Conservation (phyloP, 73 alveolate species). For the Paraurostyla sp. region DNA sequence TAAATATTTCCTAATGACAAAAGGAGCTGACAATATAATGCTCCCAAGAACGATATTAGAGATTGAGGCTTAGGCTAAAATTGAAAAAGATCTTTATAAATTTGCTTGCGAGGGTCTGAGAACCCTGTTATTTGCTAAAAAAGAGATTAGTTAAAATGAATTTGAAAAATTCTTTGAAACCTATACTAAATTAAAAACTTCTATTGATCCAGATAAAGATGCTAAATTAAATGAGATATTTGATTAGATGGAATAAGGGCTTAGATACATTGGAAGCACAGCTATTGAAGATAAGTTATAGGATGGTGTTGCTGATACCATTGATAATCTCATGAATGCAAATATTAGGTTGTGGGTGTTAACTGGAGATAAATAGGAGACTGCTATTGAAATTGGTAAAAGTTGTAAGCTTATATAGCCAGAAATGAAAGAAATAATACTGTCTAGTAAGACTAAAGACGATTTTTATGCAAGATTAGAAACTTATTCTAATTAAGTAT, state of each 20-base stretch:
- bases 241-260: not conserved
- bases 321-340: conserved; percentile 76
- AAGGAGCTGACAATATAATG: conserved; percentile 4
- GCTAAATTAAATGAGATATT: not conserved
- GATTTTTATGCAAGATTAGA: not conserved
- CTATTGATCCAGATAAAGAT: not conserved
- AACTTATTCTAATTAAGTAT: not conserved
- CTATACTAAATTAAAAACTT: not conserved
- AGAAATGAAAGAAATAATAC: not conserved
- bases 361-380: conserved; percentile 88
- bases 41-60: not conserved
- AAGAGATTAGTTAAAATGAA: not conserved
- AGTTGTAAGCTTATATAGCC: conserved; percentile 53
- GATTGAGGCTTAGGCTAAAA: not conserved
- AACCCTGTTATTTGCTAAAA: not conserved
- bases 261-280: conserved; percentile 86
- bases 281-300: conserved; percentile 92
- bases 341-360: conserved; percentile 88
- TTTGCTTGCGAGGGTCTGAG: not conserved
- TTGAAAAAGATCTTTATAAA: not conserved
- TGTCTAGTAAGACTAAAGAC: not conserved
- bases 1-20: not conserved
- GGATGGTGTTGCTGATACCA: conserved; percentile 83
- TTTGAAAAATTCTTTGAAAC: not conserved
- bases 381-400: conserved; percentile 85